Conservation (phyloP, 805 yeast species). For the Wickerhamomyces mucosus region DNA sequence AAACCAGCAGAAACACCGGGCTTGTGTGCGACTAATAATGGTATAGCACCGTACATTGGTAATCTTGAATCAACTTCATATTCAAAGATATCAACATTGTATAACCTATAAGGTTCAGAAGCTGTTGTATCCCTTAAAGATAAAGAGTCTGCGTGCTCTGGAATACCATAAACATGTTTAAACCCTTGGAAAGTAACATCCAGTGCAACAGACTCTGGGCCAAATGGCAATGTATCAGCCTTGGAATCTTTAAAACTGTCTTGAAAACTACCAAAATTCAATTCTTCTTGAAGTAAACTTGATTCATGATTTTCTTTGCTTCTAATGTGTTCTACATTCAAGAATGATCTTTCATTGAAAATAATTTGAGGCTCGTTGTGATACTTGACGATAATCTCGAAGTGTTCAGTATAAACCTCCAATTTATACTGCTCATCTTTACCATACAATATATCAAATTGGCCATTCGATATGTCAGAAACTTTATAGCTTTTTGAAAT, state of each 20-base stretch:
- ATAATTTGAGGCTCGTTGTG: constrained; percentile 39
- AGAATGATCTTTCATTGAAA: constrained; percentile 58
- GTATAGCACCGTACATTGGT: constrained; percentile 95
- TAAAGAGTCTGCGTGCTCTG: constrained; percentile 87
- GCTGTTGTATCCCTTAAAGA: constrained; percentile 58
- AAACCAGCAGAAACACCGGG: constrained; percentile 56
- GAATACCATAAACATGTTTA: constrained; percentile 79
- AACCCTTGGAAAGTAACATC: constrained; percentile 62
- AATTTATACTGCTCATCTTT: constrained; percentile 29
- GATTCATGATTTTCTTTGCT: constrained; percentile 29
- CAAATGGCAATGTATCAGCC: constrained; percentile 59
- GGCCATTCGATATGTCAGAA: constrained; percentile 15
- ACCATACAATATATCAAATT: constrained; percentile 27
- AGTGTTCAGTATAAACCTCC: constrained; percentile 34
- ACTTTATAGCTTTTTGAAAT: constrained; percentile 7
- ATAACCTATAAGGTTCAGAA: constrained; percentile 74
- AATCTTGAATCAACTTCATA: constrained; percentile 73
- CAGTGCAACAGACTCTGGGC: constrained; percentile 83
- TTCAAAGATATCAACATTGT: constrained; percentile 92
- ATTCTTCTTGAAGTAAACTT: constrained; percentile 48
- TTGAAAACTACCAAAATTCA: constrained; percentile 52
- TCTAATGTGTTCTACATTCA: constrained; percentile 82
- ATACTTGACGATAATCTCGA: constrained; percentile 39
- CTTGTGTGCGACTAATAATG: constrained; percentile 68
- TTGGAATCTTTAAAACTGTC: constrained; percentile 65